Base-by-base conservation (phyloP, 768 basidiomycete species). In the Pleurotus citrinopileatus region DNA sequence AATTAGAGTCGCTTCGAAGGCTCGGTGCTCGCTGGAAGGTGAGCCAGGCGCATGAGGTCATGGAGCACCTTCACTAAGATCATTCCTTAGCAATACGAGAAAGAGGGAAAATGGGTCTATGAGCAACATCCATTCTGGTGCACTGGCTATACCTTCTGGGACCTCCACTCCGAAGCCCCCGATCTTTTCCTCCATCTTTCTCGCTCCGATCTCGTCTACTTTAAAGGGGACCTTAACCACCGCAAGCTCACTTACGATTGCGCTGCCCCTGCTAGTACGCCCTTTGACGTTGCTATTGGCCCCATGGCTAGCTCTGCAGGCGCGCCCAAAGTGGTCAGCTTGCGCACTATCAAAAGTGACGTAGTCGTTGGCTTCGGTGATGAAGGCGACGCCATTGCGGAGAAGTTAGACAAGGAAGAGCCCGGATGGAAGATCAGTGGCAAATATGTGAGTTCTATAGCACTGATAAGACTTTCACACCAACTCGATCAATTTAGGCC, bases 351-450 rank as follows among this genome's bases (percentile, higher is more conserved):
- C 75, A 98, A 98, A 74, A 91, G 87, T 58, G 95, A 98, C 61
- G 94, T 97, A 38, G 94, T 98, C 2, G 94, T 96, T 38, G 91
- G 91, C 4, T 73, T 93, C 23, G 89, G 88, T 29, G 66, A 75
- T 6, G 70, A 86, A 9, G 86, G 86, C 2, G 88, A 91, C 59
- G 73, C 73, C 42, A 70, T 83, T 32, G 91, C 91, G 2, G 88
- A 91, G 67, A 79, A 76, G 54, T 75, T 97, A n/a, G 91, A 96
- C 67, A 76, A 87, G 62, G 77, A 80, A 23, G 93, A 97, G 64
- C 84, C 89, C 15, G 95, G 95, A 46, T 98, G 95, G 95, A 95
- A 94, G 75, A 96, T 97, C 63, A 91, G 90, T 46, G 94, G 94
- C 43, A 94, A 95, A 91, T 95, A 94, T 64, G 93, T 94, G 67